A percentile compares a stretch with the other conserved stretches of the same genome.
Conservation (phyloP, 2,329 filamentous ascomycete species). For the Tolypocladium amazonense region DNA sequence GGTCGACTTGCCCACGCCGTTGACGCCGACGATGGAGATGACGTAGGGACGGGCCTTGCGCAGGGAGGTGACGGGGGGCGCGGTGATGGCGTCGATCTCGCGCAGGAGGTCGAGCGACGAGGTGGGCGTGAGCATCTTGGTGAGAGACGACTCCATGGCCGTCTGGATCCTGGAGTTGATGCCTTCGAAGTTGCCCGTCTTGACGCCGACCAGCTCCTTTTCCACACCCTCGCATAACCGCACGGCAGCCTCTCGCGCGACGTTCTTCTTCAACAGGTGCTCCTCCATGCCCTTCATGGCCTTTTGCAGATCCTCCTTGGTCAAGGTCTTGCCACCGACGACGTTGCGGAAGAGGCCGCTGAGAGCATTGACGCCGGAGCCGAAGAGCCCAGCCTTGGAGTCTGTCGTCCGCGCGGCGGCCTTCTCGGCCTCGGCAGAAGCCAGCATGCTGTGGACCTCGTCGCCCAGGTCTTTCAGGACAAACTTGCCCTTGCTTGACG, state of each 20-base stretch:
- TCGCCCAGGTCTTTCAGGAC: slow-evolving; percentile 88
- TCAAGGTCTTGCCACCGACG: slow-evolving; percentile 86
- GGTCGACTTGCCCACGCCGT: slow-evolving; percentile 96
- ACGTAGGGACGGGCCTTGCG: slow-evolving; percentile 73
- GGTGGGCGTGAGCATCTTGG: slow-evolving; percentile 91
- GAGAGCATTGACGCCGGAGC: slow-evolving; percentile 70
- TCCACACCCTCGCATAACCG: slow-evolving; percentile 87
- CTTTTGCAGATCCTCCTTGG: slow-evolving; percentile 79
- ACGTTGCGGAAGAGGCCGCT: slow-evolving; percentile 88
- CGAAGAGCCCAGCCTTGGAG: slow-evolving; percentile 55
- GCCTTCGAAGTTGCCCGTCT: slow-evolving; percentile 85
- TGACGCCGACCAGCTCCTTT: slow-evolving; percentile 78
- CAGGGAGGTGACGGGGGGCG: slow-evolving; percentile 52
- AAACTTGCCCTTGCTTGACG: slow-evolving; percentile 81
- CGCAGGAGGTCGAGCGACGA: slow-evolving; percentile 89
- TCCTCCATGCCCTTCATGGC: slow-evolving; percentile 95
- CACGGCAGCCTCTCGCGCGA: slow-evolving; percentile 86
- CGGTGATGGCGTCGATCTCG: slow-evolving; percentile 73
- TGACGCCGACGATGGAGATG: slow-evolving; percentile 96
- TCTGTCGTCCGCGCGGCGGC: slow-evolving; percentile 34
- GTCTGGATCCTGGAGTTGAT: slow-evolving; percentile 74
- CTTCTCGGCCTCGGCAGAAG: slow-evolving; percentile 62
- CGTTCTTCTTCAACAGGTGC: slow-evolving; percentile 89
- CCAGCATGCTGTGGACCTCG: slow-evolving; percentile 82
- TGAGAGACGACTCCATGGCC: slow-evolving; percentile 85